Evolutionary conservation across 1,139 yeast species (phyloP).

Genomic region (Taphrina deformans): DNA sequence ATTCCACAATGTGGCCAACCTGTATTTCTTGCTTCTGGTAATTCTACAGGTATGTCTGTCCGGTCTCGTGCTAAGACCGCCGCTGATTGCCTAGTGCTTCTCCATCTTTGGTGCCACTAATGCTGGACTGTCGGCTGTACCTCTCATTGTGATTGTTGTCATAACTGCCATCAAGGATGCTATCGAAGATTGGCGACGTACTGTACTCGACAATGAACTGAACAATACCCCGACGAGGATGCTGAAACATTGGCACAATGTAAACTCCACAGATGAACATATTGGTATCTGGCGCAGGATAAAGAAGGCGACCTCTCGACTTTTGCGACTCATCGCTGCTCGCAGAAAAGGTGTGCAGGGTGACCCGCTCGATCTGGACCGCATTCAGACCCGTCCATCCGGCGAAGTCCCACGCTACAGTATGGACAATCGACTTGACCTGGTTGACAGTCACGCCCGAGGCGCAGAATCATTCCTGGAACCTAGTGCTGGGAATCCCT

Average conservation of each 20-base stretch:
- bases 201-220: constrained; percentile 74
- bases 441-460: constrained; percentile 21
- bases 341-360: constrained; percentile 37
- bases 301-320: constrained; percentile 53
- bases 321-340: constrained; percentile 37
- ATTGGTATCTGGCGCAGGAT: constrained; percentile 66
- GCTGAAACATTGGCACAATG: constrained; percentile 66
- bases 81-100: constrained; percentile 47
- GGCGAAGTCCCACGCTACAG: constrained; percentile 19
- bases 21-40: constrained; percentile 76
- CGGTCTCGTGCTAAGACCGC: not conserved
- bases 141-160: constrained; percentile 84
- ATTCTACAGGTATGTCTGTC: constrained; percentile 59
- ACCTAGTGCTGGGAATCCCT: constrained; percentile 27
- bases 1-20: constrained; percentile 85
- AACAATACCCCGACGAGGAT: constrained; percentile 85
- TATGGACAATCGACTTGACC: constrained; percentile 28
- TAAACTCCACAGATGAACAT: constrained; percentile 70
- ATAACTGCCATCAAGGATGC: constrained; percentile 93
- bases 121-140: constrained; percentile 90
- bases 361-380: constrained; percentile 33
- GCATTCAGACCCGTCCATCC: constrained; percentile 32
- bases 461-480: constrained; percentile 27
- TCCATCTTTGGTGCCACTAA: constrained; percentile 86
- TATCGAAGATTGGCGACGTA: constrained; percentile 86